phyloP scores from a whole-genome alignment of 768 basidiomycete genomes.

The Tricholoma flavovirens region DNA sequence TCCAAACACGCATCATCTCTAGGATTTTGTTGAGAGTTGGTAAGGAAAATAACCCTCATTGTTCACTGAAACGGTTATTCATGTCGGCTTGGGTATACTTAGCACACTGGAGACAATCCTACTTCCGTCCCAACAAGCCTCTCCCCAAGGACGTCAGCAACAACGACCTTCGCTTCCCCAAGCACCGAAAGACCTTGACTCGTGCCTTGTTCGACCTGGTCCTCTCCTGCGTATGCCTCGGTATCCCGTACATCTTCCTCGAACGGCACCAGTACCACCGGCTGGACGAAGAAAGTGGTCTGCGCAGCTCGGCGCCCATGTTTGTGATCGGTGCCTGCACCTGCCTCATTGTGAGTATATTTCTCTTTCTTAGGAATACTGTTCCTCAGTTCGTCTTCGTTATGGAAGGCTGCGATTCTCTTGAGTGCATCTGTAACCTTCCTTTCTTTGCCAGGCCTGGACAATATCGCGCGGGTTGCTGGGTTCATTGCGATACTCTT shows the following conservation, averaged over 20 bases:
- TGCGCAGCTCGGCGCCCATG: constrained; percentile 46
- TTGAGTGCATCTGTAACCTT: constrained; percentile 80
- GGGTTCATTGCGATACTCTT: constrained; percentile 65
- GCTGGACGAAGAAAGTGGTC: constrained; percentile 57
- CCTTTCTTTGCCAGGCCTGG: constrained; percentile 71
- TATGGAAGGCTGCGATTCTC: constrained; percentile 65
- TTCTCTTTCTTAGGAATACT: constrained; percentile 2
- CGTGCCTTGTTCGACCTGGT: constrained; percentile 54
- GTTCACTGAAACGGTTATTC: background rate
- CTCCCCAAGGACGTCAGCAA: constrained; percentile 47
- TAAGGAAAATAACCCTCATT: constrained; percentile 16
- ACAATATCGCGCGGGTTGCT: constrained; percentile 54
- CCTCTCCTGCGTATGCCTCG: constrained; percentile 61
- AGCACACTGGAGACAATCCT: constrained; percentile 67
- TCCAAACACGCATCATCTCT: constrained; percentile 60
- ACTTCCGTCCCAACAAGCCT: constrained; percentile 65
- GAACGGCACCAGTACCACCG: constrained; percentile 44
- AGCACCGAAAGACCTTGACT: constrained; percentile 33
- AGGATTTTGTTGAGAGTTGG: constrained; percentile 65
- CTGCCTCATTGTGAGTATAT: constrained; percentile 51
- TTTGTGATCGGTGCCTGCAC: constrained; percentile 62
- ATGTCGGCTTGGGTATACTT: background rate
- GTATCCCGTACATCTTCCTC: constrained; percentile 74
- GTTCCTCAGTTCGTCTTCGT: constrained; percentile 11
- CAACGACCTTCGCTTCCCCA: constrained; percentile 20